Evolutionary conservation across 177 flowering plant genomes (phyloP).

Genomic region (Tripterygium wilfordii): DNA sequence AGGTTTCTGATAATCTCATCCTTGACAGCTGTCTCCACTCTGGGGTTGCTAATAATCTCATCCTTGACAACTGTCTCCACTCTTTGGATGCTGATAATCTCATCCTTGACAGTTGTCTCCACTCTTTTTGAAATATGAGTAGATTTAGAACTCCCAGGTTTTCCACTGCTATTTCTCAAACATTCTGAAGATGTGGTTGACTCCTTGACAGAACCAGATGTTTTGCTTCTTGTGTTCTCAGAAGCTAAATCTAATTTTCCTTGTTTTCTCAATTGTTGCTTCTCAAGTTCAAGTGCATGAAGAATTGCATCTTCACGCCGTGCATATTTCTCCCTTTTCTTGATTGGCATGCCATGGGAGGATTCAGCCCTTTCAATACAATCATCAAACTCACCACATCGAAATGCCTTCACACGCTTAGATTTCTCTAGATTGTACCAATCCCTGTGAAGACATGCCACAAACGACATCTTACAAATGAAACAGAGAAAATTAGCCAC

Average conservation of each 20-base stretch:
- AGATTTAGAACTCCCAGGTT: conserved; percentile 19
- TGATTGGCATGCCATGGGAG: conserved; percentile 63
- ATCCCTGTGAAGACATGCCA: conserved; percentile 67
- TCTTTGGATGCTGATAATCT: conserved; percentile 19
- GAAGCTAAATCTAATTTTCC: conserved; percentile 34
- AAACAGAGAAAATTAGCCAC: too few species aligned
- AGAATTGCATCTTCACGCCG: conserved; percentile 98
- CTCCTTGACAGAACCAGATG: conserved; percentile 27
- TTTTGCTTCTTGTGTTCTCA: conserved; percentile 25
- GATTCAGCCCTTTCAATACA: conserved; percentile 90
- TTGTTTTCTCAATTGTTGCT: conserved; percentile 44
- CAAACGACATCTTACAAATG: too few species aligned
- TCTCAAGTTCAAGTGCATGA: conserved; percentile 98
- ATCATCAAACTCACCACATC: conserved; percentile 98
- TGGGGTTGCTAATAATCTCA: conserved; percentile 23
- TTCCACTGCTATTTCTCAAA: conserved; percentile 26
- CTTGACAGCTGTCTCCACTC: conserved; percentile 17
- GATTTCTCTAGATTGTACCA: conserved; percentile 99
- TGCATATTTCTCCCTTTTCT: conserved; percentile 94
- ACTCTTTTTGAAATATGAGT: conserved; percentile 21
- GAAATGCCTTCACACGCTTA: conserved; percentile 92
- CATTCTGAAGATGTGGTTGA: conserved; percentile 23
- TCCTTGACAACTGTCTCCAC: conserved; percentile 21
- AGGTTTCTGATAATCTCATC: conserved; percentile 26
- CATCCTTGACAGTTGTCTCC: conserved; percentile 24